These are phyloP conservation scores for Paecilomyces formosus DNA, from an alignment of 2,329 filamentous ascomycete genomes.

Conservation along the genomic window DNA sequence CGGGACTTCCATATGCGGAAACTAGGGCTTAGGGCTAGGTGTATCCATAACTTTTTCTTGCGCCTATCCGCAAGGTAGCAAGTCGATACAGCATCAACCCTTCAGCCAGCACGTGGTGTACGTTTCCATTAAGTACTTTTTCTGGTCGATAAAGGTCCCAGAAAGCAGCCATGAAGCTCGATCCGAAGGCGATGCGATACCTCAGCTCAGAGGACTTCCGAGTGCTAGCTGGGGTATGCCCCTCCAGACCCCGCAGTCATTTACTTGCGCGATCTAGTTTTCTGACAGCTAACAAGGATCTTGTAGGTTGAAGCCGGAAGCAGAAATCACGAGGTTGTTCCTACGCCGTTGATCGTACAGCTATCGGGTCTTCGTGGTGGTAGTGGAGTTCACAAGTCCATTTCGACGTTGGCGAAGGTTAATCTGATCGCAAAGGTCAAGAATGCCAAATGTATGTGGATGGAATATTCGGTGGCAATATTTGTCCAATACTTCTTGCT, in stretches of 20 bases:
- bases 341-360: constrained; percentile 78
- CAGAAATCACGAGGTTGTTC: constrained; percentile 95
- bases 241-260: constrained; percentile 15
- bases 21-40: constrained; percentile 33
- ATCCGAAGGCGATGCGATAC: constrained; percentile 89
- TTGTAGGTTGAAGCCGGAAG: constrained; percentile 81
- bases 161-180: constrained; percentile 71
- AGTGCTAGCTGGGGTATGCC: constrained; percentile 77
- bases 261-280: constrained; percentile 14
- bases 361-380: constrained; percentile 72
- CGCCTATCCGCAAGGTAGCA: constrained; percentile 10
- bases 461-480: neutral
- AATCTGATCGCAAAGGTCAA: constrained; percentile 87
- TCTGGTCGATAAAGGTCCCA: neutral
- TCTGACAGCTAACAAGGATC: constrained; percentile 30
- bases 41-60: constrained; percentile 21
- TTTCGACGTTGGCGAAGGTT: constrained; percentile 84
- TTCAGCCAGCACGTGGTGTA: neutral
- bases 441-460: constrained; percentile 67
- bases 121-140: neutral
- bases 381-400: constrained; percentile 74
- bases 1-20: constrained; percentile 10
- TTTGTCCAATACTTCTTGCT: neutral
- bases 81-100: neutral
- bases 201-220: constrained; percentile 90